Evolutionary conservation across 805 yeast genomes (phyloP).

Genomic region (Debaryomyces castellii): DNA sequence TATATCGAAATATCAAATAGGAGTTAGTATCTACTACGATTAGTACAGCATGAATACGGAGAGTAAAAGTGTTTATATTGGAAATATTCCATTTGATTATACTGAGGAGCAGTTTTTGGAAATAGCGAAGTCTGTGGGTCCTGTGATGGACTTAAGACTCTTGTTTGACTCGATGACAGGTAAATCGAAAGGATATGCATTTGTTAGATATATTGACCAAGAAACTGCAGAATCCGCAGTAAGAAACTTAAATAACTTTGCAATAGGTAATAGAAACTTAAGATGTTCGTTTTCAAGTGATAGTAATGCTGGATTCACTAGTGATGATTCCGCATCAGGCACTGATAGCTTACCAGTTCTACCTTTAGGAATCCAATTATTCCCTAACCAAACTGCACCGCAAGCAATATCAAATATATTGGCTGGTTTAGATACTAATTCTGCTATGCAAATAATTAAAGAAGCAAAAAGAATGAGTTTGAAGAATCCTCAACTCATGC

Average conservation of each 20-base stretch:
- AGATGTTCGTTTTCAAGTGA: slow-evolving; percentile 76
- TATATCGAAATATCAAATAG: no score
- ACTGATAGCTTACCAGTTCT: slow-evolving; percentile 35
- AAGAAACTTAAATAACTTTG: slow-evolving; percentile 76
- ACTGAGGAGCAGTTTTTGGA: slow-evolving; percentile 92
- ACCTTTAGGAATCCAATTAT: slow-evolving; percentile 42
- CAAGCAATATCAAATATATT: slow-evolving; percentile 48
- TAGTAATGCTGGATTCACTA: slow-evolving; percentile 10
- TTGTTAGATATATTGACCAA: slow-evolving; percentile 75
- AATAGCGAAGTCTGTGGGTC: slow-evolving; percentile 84
- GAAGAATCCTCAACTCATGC: slow-evolving; percentile 58
- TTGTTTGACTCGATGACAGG: slow-evolving; percentile 89
- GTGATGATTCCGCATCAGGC: slow-evolving; percentile 11
- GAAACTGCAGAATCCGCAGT: slow-evolving; percentile 92
- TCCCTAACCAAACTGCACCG: slow-evolving; percentile 38
- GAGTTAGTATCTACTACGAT: no score
- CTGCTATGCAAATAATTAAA: slow-evolving; percentile 47
- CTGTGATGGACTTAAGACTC: slow-evolving; percentile 71
- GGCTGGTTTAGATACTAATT: slow-evolving; percentile 43
- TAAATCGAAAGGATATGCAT: slow-evolving; percentile 86
- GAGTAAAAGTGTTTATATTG: slow-evolving; percentile 60
- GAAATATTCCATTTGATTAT: slow-evolving; percentile 88
- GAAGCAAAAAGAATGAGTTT: slow-evolving; percentile 62
- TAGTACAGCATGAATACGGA: slow-evolving; percentile 6
- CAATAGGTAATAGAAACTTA: slow-evolving; percentile 60